Conservation (phyloP, 2,329 filamentous ascomycete species). For the Pseudopithomyces chartarum region DNA sequence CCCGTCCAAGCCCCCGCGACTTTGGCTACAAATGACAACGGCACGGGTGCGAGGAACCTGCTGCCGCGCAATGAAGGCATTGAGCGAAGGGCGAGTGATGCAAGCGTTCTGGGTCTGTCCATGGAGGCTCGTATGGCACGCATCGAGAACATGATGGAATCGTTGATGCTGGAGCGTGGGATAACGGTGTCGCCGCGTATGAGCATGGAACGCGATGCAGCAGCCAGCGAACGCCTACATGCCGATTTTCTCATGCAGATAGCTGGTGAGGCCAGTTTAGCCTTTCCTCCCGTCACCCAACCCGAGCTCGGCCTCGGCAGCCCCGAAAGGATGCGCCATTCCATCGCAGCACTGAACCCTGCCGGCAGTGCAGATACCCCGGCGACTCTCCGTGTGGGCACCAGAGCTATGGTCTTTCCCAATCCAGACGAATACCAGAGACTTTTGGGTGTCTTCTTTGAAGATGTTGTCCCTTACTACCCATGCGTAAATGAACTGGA, state of each 20-base stretch:
- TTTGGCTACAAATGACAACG: conserved; percentile 18
- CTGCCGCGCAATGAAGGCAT: conserved; percentile 25
- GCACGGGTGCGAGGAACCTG: conserved; percentile 20
- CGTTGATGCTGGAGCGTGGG: conserved; percentile 36
- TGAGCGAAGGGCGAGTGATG: conserved; percentile 34
- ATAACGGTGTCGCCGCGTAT: conserved; percentile 26
- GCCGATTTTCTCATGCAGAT: conserved; percentile 25
- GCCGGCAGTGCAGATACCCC: conserved; percentile 10
- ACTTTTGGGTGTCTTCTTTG: conserved; percentile 34
- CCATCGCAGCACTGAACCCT: conserved; percentile 10
- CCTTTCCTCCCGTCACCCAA: conserved; percentile 23
- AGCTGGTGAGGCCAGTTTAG: conserved; percentile 30
- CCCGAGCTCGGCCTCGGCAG: conserved; percentile 17
- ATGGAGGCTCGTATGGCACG: conserved; percentile 43
- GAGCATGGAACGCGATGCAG: conserved; percentile 35
- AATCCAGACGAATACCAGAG: conserved; percentile 24
- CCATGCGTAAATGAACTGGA: conserved; percentile 37
- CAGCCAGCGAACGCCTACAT: conserved; percentile 19
- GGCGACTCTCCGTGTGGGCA: conserved; percentile 21
- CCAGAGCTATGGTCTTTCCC: conserved; percentile 28
- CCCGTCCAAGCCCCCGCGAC: conserved; percentile 21
- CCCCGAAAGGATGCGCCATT: conserved; percentile 11
- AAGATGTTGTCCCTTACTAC: conserved; percentile 29
- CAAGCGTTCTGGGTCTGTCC: conserved; percentile 28
- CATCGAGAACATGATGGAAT: conserved; percentile 43